phyloP scores from a whole-genome alignment of 2,329 filamentous ascomycete species.

The Botrytis elliptica region DNA sequence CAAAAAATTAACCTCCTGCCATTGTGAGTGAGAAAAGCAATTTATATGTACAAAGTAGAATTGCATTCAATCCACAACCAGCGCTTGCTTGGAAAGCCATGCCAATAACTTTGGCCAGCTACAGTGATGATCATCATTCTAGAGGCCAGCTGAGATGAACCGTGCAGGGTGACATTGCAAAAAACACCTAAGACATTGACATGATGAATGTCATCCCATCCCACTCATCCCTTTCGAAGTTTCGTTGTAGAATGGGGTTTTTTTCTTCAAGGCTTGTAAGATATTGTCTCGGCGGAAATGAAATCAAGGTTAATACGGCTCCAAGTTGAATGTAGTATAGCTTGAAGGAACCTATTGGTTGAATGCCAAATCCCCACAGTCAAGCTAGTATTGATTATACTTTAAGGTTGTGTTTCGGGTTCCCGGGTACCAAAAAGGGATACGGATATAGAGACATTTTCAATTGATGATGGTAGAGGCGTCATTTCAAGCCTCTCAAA shows the following conservation, averaged over 20 bases:
- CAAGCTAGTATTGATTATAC: not conserved
- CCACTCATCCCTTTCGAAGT: not conserved
- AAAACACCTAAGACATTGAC: not conserved
- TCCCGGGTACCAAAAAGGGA: not conserved
- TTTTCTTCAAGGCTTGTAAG: not conserved
- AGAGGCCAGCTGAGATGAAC: not conserved
- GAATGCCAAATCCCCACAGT: not conserved
- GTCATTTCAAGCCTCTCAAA: not conserved
- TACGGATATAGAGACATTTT: not conserved
- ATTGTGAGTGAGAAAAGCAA: not conserved
- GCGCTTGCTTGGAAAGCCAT: constrained; percentile 1
- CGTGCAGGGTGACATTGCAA: not conserved
- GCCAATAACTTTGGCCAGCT: not conserved
- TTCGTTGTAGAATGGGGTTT: not conserved
- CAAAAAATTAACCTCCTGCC: not conserved
- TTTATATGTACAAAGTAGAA: not conserved
- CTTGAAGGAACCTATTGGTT: not conserved
- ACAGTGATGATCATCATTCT: not conserved
- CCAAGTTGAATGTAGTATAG: not conserved
- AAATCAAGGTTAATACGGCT: not conserved
- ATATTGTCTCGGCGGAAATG: not conserved
- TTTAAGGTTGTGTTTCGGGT: not conserved
- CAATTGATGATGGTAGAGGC: not conserved
- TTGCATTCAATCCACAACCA: not conserved
- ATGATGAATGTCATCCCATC: not conserved